Evolutionary conservation across 768 basidiomycete species (phyloP).

Genomic region (Chalciporus chontae): DNA sequence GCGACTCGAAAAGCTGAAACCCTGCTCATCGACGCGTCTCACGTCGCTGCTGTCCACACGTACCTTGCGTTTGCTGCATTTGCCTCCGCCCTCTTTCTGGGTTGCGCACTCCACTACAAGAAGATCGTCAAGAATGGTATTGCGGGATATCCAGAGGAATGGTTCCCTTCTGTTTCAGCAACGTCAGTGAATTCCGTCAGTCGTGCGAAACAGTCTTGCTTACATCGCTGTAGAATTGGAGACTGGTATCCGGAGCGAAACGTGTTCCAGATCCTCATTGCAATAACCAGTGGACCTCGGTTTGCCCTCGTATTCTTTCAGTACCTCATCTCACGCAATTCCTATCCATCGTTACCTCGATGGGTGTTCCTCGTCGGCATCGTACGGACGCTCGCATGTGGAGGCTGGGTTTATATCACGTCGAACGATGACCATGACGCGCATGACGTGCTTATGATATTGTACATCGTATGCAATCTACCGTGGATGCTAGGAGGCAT

Average conservation of each 20-base stretch:
- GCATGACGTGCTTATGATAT: conserved; percentile 87
- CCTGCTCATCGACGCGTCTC: conserved; percentile 42
- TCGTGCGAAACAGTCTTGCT: background rate
- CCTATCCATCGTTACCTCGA: conserved; percentile 41
- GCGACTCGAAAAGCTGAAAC: conserved; percentile 7
- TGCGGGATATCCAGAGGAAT: conserved; percentile 81
- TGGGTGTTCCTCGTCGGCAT: conserved; percentile 61
- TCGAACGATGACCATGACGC: conserved; percentile 78
- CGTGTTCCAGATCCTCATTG: conserved; percentile 84
- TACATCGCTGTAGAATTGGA: conserved; percentile 57
- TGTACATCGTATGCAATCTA: conserved; percentile 77
- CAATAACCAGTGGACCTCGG: conserved; percentile 81
- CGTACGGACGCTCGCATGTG: conserved; percentile 75
- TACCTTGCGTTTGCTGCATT: conserved; percentile 66
- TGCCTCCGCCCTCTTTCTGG: conserved; percentile 56
- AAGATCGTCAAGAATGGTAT: conserved; percentile 85
- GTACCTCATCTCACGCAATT: conserved; percentile 53
- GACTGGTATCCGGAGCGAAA: conserved; percentile 89
- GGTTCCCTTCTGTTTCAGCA: conserved; percentile 88
- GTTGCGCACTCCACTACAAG: conserved; percentile 68
- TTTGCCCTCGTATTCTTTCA: conserved; percentile 62
- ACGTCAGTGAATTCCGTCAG: conserved; percentile 45
- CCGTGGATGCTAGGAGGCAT: conserved; percentile 88
- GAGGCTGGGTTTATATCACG: conserved; percentile 91
- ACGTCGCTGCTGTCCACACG: conserved; percentile 63